Conservation (phyloP, 495 filamentous ascomycete genomes). For the Lentithecium fluviatile region DNA sequence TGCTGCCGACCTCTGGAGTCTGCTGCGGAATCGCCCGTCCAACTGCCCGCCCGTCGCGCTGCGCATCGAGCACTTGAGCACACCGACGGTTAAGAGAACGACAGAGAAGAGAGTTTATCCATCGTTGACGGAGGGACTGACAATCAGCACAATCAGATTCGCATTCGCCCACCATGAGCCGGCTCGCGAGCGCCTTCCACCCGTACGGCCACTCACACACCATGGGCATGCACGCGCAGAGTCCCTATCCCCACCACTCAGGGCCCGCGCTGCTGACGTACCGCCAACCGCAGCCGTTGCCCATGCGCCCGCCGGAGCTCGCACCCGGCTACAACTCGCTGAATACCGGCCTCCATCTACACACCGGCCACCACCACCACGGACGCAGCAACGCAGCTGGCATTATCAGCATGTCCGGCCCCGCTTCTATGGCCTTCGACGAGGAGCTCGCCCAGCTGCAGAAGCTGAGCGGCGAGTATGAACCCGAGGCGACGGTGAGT, state of each 20-base stretch:
- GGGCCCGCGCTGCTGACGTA: conserved; percentile 6
- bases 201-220: background rate
- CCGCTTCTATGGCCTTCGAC: conserved; percentile 36
- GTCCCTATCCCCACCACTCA: conserved; percentile 4
- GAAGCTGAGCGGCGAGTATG: conserved; percentile 47
- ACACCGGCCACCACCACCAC: conserved; percentile 26
- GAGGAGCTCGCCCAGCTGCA: conserved; percentile 48
- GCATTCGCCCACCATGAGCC: conserved; percentile 30
- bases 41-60: background rate
- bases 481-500: conserved; percentile 45
- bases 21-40: conserved; percentile 26
- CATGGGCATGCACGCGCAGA: conserved; percentile 8
- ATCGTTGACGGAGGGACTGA: background rate
- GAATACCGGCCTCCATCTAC: conserved; percentile 25
- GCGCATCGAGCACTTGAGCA: background rate
- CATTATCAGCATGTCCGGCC: conserved; percentile 31
- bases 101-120: background rate
- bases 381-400: conserved; percentile 3
- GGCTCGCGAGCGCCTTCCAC: conserved; percentile 19
- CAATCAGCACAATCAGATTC: too few species aligned
- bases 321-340: conserved; percentile 25
- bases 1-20: conserved; percentile 17
- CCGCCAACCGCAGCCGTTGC: conserved; percentile 9
- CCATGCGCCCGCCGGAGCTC: conserved; percentile 30
- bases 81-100: background rate